phyloP scores from a whole-genome alignment of 495 filamentous ascomycete genomes.

The Aspergillus asperescens region DNA sequence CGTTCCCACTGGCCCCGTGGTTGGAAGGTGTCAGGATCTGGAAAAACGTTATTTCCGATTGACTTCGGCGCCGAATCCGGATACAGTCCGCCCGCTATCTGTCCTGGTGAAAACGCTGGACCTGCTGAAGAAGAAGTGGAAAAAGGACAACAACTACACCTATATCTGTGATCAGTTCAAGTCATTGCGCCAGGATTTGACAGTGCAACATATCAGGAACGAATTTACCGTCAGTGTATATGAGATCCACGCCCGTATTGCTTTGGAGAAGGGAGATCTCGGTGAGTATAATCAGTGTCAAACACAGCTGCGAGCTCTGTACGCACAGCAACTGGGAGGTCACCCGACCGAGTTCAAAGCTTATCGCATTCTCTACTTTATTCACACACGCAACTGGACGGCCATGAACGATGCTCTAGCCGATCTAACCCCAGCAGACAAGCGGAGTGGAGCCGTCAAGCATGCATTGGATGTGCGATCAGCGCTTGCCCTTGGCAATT shows the following conservation, averaged over 20 bases:
- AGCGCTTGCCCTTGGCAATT: conserved; percentile 86
- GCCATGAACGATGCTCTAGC: conserved; percentile 96
- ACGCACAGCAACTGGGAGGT: conserved; percentile 78
- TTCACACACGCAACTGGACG: conserved; percentile 96
- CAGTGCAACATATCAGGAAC: conserved; percentile 93
- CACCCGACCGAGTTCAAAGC: conserved; percentile 95
- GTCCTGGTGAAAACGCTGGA: conserved; percentile 81
- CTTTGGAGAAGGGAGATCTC: conserved; percentile 95
- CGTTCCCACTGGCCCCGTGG: conserved; percentile 64
- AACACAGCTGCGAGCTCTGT: conserved; percentile 89
- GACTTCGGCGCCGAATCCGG: conserved; percentile 80
- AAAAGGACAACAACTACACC: conserved; percentile 83
- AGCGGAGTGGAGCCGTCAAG: conserved; percentile 72
- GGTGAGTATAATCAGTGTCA: conserved; percentile 99
- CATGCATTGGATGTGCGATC: conserved; percentile 91
- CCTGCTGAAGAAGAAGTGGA: conserved; percentile 90
- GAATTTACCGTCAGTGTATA: conserved; percentile 94
- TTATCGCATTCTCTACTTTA: conserved; percentile 99
- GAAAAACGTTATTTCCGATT: conserved; percentile 95
- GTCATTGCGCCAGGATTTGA: conserved; percentile 94
- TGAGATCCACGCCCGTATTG: conserved; percentile 96
- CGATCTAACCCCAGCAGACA: conserved; percentile 97
- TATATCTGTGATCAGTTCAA: conserved; percentile 99
- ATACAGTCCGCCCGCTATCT: conserved; percentile 77
- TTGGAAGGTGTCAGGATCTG: conserved; percentile 76